Conservation (phyloP, 2,329 filamentous ascomycete genomes). For the Aspergillus sp. region DNA sequence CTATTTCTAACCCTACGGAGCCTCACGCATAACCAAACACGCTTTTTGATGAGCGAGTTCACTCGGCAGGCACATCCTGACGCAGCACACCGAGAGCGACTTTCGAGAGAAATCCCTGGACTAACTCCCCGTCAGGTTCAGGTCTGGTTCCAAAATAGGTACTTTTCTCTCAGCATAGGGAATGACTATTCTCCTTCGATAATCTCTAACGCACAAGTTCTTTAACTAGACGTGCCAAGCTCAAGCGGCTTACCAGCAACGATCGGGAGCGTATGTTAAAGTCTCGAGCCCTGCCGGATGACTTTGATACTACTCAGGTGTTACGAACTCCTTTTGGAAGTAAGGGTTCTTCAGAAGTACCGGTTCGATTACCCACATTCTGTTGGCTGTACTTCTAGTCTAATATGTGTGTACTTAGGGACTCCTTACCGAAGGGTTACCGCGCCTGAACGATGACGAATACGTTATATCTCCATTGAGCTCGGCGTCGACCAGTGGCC, state of each 20-base stretch:
- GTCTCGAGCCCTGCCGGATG: constrained; percentile 59
- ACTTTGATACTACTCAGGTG: constrained; percentile 61
- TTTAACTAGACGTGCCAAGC: constrained; percentile 55
- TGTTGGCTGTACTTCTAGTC: constrained; percentile 33
- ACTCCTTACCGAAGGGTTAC: constrained; percentile 35
- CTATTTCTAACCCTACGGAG: constrained; percentile 45
- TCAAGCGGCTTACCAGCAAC: constrained; percentile 61
- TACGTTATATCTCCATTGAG: constrained; percentile 40
- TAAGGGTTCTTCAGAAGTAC: constrained; percentile 46
- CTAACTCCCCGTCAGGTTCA: constrained; percentile 90
- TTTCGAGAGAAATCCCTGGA: constrained; percentile 87
- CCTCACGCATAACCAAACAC: constrained; percentile 94
- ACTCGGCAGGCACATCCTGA: constrained; percentile 92
- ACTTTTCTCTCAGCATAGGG: constrained; percentile 20
- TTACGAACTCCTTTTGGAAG: constrained; percentile 55
- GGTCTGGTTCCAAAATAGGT: constrained; percentile 99
- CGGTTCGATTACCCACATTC: constrained; percentile 46
- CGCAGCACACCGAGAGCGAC: constrained; percentile 80
- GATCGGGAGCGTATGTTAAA: constrained; percentile 63
- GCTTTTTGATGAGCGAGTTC: constrained; percentile 96
- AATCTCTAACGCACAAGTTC: constrained; percentile 11
- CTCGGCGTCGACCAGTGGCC: constrained; percentile 35
- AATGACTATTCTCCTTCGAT: too few species aligned
- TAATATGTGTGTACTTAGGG: constrained; percentile 24
- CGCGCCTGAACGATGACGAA: constrained; percentile 37